Evolutionary conservation across 2,329 filamentous ascomycete species (phyloP).

Genomic region (Xenoacremonium recifei): DNA sequence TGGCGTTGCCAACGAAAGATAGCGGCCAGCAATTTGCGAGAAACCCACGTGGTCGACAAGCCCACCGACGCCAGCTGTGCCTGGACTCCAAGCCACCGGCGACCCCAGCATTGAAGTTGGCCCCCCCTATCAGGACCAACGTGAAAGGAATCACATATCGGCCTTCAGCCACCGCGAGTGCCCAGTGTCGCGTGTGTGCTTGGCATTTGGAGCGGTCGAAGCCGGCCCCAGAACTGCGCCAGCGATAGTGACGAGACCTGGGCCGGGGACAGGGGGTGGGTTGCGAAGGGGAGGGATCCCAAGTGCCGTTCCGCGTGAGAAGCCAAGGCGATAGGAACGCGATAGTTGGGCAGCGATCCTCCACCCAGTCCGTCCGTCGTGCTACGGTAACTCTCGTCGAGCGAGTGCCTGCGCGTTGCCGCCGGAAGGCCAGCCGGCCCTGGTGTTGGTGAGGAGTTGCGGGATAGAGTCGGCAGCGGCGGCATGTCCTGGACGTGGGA

Average conservation of each 20-base stretch:
- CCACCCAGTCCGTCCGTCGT: too few relatives aligned
- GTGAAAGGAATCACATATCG: neutral
- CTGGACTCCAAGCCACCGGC: neutral
- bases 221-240: neutral
- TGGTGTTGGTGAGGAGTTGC: too few relatives aligned
- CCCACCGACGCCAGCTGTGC: constrained; percentile 4
- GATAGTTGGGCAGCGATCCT: too few relatives aligned
- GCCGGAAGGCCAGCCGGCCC: too few relatives aligned
- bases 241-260: neutral
- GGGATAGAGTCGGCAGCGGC: too few relatives aligned
- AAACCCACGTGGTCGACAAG: constrained; percentile 10
- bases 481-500: too few relatives aligned
- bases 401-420: too few relatives aligned
- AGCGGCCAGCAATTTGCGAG: neutral
- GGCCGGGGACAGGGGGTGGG: constrained; percentile 6
- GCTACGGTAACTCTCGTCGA: too few relatives aligned
- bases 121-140: neutral
- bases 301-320: constrained; percentile 17
- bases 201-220: constrained; percentile 6
- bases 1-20: neutral
- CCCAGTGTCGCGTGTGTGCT: too few relatives aligned
- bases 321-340: too few relatives aligned
- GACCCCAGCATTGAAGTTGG: neutral
- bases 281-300: constrained; percentile 8
- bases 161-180: constrained; percentile 4